Conservation (phyloP, 306 rosid species). For the Astragalus membranaceus region DNA sequence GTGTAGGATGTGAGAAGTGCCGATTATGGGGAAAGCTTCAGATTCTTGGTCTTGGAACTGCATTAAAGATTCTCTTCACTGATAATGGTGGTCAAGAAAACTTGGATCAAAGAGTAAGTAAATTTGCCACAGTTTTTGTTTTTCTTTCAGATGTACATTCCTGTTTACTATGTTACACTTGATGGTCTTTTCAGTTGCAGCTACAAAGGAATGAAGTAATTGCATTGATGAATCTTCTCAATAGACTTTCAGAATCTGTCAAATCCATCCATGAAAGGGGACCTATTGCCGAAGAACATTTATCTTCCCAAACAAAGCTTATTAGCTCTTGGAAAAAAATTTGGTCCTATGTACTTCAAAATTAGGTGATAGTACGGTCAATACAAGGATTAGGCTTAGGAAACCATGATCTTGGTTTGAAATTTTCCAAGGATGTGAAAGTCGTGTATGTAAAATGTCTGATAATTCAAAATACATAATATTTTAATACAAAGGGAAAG, state of each 20-base stretch:
- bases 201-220: slow-evolving; percentile 86
- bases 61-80: slow-evolving; percentile 78
- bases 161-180: background rate
- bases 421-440: slow-evolving; percentile 11
- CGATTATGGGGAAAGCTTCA: slow-evolving; percentile 97
- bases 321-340: slow-evolving; percentile 36
- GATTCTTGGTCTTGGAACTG: slow-evolving; percentile 94
- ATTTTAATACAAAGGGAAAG: background rate
- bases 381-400: slow-evolving; percentile 1
- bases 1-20: slow-evolving; percentile 93
- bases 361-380: slow-evolving; percentile 20
- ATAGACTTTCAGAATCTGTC: slow-evolving; percentile 75
- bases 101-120: slow-evolving; percentile 47
- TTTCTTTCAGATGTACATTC: background rate
- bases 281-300: slow-evolving; percentile 40
- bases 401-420: background rate
- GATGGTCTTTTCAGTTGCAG: slow-evolving; percentile 47
- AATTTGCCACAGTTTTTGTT: background rate
- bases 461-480: background rate
- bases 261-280: slow-evolving; percentile 58
- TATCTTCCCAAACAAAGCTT: slow-evolving; percentile 20
- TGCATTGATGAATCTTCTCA: slow-evolving; percentile 73
- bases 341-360: slow-evolving; percentile 32
- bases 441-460: background rate
- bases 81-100: slow-evolving; percentile 53